Conservation (phyloP, 306 rosid species). For the Gynostemma pentaphyllum region DNA sequence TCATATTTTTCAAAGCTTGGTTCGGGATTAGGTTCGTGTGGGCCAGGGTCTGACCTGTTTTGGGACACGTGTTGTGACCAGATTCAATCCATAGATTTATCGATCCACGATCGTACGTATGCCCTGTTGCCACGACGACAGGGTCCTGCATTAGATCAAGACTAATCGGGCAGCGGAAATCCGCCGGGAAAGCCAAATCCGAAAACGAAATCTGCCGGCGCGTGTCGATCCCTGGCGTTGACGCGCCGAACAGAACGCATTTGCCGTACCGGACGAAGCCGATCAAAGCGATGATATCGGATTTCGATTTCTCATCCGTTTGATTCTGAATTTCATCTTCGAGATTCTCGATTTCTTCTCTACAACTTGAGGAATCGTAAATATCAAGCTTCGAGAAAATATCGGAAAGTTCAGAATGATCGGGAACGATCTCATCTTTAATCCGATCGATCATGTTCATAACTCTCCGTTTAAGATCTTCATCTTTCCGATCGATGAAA, state of each 20-base stretch:
- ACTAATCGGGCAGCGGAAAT: conserved; percentile 75
- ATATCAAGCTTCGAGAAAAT: conserved; percentile 46
- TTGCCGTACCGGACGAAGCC: conserved; percentile 76
- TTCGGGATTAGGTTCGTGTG: conserved; percentile 64
- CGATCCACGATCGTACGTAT: conserved; percentile 75
- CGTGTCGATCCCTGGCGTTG: conserved; percentile 20
- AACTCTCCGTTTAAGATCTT: conserved; percentile 29
- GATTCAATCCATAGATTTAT: conserved; percentile 74
- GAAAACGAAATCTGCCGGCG: conserved; percentile 18
- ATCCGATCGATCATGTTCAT: conserved; percentile 45
- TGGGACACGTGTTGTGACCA: conserved; percentile 89
- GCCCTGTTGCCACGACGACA: conserved; percentile 88
- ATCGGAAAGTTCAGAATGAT: conserved; percentile 19
- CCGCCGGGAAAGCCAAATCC: conserved; percentile 41
- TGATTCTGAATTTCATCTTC: conserved; percentile 64
- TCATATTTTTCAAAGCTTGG: conserved; percentile 49
- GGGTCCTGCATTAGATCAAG: conserved; percentile 79
- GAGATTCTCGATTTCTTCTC: conserved; percentile 58
- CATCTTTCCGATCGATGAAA: conserved; percentile 24
- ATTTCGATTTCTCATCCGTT: conserved; percentile 43
- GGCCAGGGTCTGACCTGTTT: conserved; percentile 67
- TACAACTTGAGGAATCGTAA: conserved; percentile 47
- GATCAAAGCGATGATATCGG: conserved; percentile 50
- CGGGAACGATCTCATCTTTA: conserved; percentile 58
- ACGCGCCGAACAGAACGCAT: conserved; percentile 72